These are phyloP conservation scores for Fomitiporia mediterranea DNA, from an alignment of 1,284 basidiomycete species.

Conservation along the genomic window DNA sequence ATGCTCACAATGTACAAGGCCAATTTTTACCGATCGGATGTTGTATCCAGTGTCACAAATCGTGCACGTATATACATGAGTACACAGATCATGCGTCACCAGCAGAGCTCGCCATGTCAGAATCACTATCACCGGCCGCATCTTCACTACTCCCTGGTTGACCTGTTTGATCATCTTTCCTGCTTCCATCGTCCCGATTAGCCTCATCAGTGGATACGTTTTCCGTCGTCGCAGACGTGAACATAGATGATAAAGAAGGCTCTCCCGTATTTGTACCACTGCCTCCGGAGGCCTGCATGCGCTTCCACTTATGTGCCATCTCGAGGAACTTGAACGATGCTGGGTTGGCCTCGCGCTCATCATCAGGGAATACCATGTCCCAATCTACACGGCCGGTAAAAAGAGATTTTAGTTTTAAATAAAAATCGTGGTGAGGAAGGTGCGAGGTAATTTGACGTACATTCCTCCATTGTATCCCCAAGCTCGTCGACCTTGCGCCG, in stretches of 20 bases:
- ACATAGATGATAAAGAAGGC: conserved; percentile 23
- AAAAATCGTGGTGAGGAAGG: conserved; percentile 6
- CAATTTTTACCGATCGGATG: too few relatives aligned
- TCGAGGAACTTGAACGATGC: conserved; percentile 92
- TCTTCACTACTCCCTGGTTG: conserved; percentile 4
- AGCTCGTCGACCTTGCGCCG: conserved; percentile 80
- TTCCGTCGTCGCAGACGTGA: conserved; percentile 13
- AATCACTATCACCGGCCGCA: conserved; percentile 18
- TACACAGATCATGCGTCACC: conserved; percentile 24
- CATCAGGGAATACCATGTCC: conserved; percentile 93
- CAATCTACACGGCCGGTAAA: conserved; percentile 69
- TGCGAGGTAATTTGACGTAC: conserved; percentile 39
- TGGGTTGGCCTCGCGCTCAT: conserved; percentile 88
- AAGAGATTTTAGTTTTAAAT: too few relatives aligned
- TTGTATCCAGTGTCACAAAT: too few relatives aligned
- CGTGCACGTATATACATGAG: too few relatives aligned
- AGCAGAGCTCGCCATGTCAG: conserved; percentile 31
- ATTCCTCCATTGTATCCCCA: conserved; percentile 79
- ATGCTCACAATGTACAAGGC: too few relatives aligned
- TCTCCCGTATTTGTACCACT: conserved; percentile 22
- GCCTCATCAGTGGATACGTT: too few relatives aligned
- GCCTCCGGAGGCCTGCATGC: conserved; percentile 35
- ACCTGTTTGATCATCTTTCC: neutral
- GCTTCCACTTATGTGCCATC: conserved; percentile 88
- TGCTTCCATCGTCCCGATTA: too few relatives aligned